A percentile compares a stretch with the other conserved stretches of the same genome.
These are phyloP conservation scores for Carex parvula DNA, from an alignment of 176 grass and related monocot species.

Conservation along the genomic window DNA sequence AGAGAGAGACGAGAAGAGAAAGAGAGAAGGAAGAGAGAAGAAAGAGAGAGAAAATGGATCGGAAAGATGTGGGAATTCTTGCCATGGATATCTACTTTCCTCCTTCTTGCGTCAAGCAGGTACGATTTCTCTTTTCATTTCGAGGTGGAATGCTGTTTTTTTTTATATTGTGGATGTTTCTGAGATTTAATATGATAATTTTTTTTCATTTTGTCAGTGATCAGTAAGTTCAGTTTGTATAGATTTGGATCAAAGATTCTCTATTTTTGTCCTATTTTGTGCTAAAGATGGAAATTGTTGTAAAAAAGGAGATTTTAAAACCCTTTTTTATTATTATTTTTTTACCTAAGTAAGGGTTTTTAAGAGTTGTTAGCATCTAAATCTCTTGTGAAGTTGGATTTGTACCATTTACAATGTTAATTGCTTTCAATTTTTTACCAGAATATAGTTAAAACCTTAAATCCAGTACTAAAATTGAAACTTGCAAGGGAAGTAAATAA, in stretches of 20 bases:
- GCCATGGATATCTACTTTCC: conserved; percentile 98
- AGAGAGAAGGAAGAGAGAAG: neutral
- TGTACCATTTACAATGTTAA: neutral
- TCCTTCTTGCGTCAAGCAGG: conserved; percentile 68
- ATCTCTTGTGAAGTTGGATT: conserved; percentile 18
- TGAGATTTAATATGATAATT: neutral
- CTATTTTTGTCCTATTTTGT: neutral
- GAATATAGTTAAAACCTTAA: too few species aligned
- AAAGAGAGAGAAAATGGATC: conserved; percentile 36
- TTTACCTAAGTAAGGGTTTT: conserved; percentile 11
- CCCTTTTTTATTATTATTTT: neutral
- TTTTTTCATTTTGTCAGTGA: neutral
- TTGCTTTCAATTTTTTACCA: neutral
- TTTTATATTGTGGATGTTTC: neutral
- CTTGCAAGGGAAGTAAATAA: neutral
- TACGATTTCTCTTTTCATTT: conserved; percentile 22
- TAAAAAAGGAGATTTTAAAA: neutral
- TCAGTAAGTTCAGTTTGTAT: conserved; percentile 1
- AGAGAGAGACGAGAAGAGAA: conserved; percentile 5
- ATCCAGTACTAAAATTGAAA: neutral
- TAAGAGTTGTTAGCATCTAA: neutral
- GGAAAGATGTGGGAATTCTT: conserved; percentile 80
- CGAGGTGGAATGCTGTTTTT: neutral
- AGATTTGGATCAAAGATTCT: neutral
- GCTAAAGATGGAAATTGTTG: neutral